phyloP scores from a whole-genome alignment of 2,329 filamentous ascomycete genomes.

The Metarhizium rileyi region DNA sequence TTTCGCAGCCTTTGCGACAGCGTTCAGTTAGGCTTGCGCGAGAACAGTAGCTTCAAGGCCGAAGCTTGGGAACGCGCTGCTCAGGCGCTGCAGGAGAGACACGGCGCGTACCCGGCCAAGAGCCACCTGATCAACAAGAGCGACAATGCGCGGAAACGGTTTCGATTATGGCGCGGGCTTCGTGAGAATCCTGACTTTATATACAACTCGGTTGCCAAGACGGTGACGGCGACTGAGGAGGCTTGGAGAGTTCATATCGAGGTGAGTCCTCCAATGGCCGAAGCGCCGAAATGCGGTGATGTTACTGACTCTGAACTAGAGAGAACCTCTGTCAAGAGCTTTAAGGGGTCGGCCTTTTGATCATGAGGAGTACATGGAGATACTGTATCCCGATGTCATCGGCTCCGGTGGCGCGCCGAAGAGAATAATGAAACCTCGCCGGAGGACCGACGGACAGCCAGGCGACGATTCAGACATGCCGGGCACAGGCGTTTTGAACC shows the following conservation, averaged over 20 bases:
- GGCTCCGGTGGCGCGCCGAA: constrained; percentile 51
- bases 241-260: constrained; percentile 48
- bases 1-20: constrained; percentile 51
- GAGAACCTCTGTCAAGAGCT: constrained; percentile 47
- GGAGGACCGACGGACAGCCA: constrained; percentile 36
- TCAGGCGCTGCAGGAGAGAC: constrained; percentile 42
- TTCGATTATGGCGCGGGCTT: constrained; percentile 50
- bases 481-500: constrained; percentile 36
- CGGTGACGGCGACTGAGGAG: constrained; percentile 46
- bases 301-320: constrained; percentile 25
- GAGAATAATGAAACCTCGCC: constrained; percentile 45
- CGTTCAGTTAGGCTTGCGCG: constrained; percentile 44
- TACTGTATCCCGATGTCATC: constrained; percentile 50
- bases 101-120: constrained; percentile 49
- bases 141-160: constrained; percentile 53
- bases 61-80: constrained; percentile 52
- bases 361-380: constrained; percentile 51
- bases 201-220: constrained; percentile 40
- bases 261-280: constrained; percentile 26
- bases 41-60: constrained; percentile 51
- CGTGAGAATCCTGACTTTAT: constrained; percentile 47
- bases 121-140: constrained; percentile 54
- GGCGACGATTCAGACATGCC: constrained; percentile 38
- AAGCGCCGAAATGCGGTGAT: background rate
- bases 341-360: constrained; percentile 49